Conservation (phyloP, 768 basidiomycete species). For the Calocybe cyanea region DNA sequence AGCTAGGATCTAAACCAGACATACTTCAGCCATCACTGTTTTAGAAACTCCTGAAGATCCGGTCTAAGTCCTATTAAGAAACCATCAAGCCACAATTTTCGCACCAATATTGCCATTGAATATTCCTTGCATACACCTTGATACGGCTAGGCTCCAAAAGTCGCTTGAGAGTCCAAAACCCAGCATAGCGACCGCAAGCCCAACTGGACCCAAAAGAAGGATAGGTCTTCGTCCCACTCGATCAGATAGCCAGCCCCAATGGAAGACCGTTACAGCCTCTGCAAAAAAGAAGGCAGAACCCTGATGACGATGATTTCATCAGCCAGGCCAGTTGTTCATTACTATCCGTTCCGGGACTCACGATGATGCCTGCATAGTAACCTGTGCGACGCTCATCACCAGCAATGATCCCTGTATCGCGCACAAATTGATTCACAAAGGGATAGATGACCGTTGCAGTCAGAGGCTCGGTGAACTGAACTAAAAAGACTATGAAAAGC, state of each 20-base stretch:
- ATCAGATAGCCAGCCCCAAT: slow-evolving; percentile 43
- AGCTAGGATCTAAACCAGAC: background rate
- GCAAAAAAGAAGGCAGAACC: slow-evolving; percentile 43
- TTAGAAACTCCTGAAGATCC: slow-evolving; percentile 35
- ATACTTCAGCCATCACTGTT: slow-evolving; percentile 43
- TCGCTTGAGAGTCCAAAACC: slow-evolving; percentile 38
- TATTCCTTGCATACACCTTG: slow-evolving; percentile 31
- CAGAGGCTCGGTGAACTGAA: slow-evolving; percentile 42
- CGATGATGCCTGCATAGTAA: slow-evolving; percentile 47
- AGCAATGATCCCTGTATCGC: slow-evolving; percentile 38
- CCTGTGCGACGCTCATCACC: slow-evolving; percentile 43
- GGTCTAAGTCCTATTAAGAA: background rate
- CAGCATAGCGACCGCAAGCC: slow-evolving; percentile 34
- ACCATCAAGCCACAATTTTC: slow-evolving; percentile 6
- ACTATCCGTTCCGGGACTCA: slow-evolving; percentile 16
- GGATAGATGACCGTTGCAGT: slow-evolving; percentile 43
- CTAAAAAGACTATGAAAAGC: slow-evolving; percentile 32
- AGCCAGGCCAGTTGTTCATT: too few species aligned
- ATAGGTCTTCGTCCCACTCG: slow-evolving; percentile 39
- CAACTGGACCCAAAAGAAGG: slow-evolving; percentile 38
- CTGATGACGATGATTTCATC: slow-evolving; percentile 14
- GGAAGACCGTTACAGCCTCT: slow-evolving; percentile 39
- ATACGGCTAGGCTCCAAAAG: slow-evolving; percentile 29
- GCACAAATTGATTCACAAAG: slow-evolving; percentile 42
- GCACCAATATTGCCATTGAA: slow-evolving; percentile 38